Evolutionary conservation across 1,284 basidiomycete genomes (phyloP).

Genomic region (Xerocomus amazonicus): DNA sequence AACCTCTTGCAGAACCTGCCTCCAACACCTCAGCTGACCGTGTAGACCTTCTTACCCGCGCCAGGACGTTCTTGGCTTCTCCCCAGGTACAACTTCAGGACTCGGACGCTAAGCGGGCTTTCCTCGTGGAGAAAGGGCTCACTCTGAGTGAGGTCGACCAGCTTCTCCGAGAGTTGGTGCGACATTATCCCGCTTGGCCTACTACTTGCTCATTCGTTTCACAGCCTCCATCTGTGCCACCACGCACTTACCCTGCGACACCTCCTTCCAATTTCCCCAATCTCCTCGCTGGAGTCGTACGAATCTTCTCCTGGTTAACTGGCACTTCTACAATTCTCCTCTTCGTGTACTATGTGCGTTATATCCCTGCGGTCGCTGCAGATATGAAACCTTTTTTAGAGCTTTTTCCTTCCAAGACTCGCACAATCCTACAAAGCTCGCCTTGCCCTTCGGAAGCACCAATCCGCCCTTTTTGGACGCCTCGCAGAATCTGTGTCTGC

Average conservation of each 20-base stretch:
- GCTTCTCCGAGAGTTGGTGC: conserved; percentile 56
- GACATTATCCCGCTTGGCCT: background rate
- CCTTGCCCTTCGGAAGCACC: conserved; percentile 55
- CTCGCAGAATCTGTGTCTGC: conserved; percentile 50
- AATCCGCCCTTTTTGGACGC: conserved; percentile 49
- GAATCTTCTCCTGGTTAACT: conserved; percentile 62
- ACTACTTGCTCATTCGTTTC: conserved; percentile 4
- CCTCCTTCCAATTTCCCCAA: conserved; percentile 67
- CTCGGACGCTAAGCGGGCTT: conserved; percentile 50
- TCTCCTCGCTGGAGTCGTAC: conserved; percentile 56
- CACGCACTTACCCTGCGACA: conserved; percentile 67
- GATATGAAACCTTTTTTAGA: conserved; percentile 41
- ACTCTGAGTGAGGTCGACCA: conserved; percentile 54
- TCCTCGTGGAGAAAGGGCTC: conserved; percentile 73
- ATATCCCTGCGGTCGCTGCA: no score
- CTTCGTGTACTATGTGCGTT: conserved; percentile 63
- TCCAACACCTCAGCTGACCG: conserved; percentile 22
- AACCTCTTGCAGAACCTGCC: no score
- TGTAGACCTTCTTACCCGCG: conserved; percentile 52
- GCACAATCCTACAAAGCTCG: conserved; percentile 56
- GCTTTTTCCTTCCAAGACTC: conserved; percentile 64
- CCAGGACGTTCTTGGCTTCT: conserved; percentile 61
- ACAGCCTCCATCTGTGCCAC: conserved; percentile 56
- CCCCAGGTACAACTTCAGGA: conserved; percentile 63
- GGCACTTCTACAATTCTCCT: conserved; percentile 58